phyloP scores from a whole-genome alignment of 2,329 filamentous ascomycete species.

The Aspergillus brasiliensis region DNA sequence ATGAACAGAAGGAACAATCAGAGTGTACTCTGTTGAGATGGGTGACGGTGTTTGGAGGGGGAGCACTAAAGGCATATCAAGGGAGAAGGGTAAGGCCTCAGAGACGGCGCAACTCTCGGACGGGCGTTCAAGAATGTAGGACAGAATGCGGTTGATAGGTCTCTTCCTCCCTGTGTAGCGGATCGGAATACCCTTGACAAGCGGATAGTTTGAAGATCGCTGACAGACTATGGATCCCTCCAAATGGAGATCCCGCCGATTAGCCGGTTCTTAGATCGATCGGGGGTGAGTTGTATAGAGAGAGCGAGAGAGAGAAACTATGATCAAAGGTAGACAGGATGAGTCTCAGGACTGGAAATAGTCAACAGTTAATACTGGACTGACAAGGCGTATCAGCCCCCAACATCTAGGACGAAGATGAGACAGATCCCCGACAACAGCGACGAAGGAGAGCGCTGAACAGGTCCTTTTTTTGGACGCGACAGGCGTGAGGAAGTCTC shows the following conservation, averaged over 20 bases:
- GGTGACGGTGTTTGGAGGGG: conserved; percentile 3
- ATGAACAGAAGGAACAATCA: conserved; percentile 11
- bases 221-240: not conserved
- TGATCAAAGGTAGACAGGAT: not conserved
- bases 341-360: not conserved
- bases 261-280: not conserved
- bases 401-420: not conserved
- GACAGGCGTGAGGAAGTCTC: conserved; percentile 16
- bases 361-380: not conserved
- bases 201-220: not conserved
- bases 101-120: conserved; percentile 10
- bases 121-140: conserved; percentile 20
- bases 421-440: conserved; percentile 3
- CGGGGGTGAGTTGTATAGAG: not conserved
- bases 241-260: not conserved
- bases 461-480: conserved; percentile 4
- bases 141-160: conserved; percentile 16
- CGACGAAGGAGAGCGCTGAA: not conserved
- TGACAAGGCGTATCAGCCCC: not conserved
- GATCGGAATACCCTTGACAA: not conserved
- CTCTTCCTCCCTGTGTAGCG: not conserved
- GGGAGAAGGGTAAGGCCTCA: conserved; percentile 13
- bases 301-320: not conserved
- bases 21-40: conserved; percentile 2
- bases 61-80: conserved; percentile 23